Evolutionary conservation across 2,329 filamentous ascomycete genomes (phyloP), one percentile per base, ranked within the genome.

Genomic region (Calycina marina): DNA sequence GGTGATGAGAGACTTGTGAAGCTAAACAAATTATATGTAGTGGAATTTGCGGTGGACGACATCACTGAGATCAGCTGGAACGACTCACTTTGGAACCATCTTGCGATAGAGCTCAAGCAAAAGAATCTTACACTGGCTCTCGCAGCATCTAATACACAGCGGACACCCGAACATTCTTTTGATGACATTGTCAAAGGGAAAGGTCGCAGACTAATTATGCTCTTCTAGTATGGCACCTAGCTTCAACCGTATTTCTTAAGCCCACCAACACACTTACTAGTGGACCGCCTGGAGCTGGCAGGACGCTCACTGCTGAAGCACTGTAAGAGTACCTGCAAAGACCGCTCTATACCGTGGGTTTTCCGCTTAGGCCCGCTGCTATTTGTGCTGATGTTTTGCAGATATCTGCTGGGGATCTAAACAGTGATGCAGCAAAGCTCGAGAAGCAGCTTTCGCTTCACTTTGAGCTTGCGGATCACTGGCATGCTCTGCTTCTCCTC

Each of bases 211-310:
- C 4, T 32, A 9, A 24, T 14, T 25, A 32, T 32, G 3, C 30
- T 32, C 18, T 29, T 36, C 6, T 16, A 37, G 31, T 40, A 32
- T 15, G 18, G 13, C 20, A 32, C 16, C n/a, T 14, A 29, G 10
- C 34, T 28, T 14, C 10, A 30, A 15, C 24, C 2, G 14, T 32
- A n/a, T 18, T 5, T 18, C 26, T 15, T 6, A 9, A n/a, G 4
- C 25, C 12, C 18, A 17, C 33, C 36, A 20, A 39, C 27, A 25
- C 17, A 5, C 24, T n/a, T 13, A 14, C 25, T 16, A 40, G 32
- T 18, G 88, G 88, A 0, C 88, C 88, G 6, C 88, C 88, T 2
- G 88, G 88, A 27, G 85, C 86, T 1, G 88, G 88, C 42, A 96
- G 94, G 65, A 96, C 63, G 1, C 49, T 50, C 0, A 50, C 47